phyloP scores from a whole-genome alignment of 768 basidiomycete genomes.

The Pleurotus tuoliensis region DNA sequence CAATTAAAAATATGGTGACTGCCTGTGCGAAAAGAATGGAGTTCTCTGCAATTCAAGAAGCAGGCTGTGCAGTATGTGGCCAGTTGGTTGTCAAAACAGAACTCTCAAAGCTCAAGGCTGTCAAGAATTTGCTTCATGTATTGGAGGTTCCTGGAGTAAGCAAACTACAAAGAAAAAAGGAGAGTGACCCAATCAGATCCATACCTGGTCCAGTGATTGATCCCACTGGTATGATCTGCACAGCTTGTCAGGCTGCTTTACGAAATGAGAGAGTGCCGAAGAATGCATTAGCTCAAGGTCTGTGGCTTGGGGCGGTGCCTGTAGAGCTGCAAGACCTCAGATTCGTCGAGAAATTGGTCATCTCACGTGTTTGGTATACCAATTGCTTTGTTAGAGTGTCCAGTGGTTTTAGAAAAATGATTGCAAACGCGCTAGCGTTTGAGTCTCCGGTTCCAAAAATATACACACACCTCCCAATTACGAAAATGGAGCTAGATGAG shows the following conservation, averaged over 20 bases:
- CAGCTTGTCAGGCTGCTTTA: conserved; percentile 2
- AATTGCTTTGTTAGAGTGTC: conserved; percentile 18
- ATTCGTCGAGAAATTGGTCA: conserved; percentile 19
- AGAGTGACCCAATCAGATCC: neutral
- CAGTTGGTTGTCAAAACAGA: neutral
- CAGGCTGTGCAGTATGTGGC: conserved; percentile 4
- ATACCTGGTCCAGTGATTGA: conserved; percentile 1
- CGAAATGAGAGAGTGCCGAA: conserved; percentile 11
- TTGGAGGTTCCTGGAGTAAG: neutral
- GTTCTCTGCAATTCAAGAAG: neutral
- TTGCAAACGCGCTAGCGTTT: conserved; percentile 23
- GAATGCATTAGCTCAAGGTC: conserved; percentile 23
- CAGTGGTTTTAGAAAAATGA: conserved; percentile 13
- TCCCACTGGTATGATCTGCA: conserved; percentile 1
- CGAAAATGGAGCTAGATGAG: conserved; percentile 16
- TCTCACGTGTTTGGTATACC: conserved; percentile 15
- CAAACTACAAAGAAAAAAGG: neutral
- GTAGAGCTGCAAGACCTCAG: conserved; percentile 15
- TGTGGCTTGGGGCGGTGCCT: conserved; percentile 28
- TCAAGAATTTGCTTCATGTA: neutral
- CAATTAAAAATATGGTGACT: neutral
- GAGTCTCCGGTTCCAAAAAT: conserved; percentile 18
- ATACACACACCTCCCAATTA: conserved; percentile 17
- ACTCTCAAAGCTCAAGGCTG: neutral
- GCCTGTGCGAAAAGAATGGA: neutral